Evolutionary conservation across 2,329 filamentous ascomycete species (phyloP).

Genomic region (Niveomyces coronatus): DNA sequence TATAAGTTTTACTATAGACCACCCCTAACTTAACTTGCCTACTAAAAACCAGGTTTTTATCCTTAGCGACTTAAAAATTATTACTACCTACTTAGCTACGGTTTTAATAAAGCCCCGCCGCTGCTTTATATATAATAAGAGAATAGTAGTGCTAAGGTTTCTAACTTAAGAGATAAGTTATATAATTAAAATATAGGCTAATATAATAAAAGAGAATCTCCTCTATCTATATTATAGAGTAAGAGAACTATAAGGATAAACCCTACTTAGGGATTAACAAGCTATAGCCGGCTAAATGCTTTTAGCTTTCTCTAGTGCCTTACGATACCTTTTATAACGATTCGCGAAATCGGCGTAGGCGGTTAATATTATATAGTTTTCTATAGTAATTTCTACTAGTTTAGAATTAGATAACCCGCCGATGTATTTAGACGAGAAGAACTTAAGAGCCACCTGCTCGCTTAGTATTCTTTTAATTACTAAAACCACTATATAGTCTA

Average conservation of each 20-base stretch:
- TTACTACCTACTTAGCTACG: too few species aligned
- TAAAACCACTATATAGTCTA: neutral
- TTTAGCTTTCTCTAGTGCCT: slow-evolving; percentile 1
- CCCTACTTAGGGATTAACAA: neutral
- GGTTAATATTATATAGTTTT: neutral
- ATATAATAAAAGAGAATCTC: too few species aligned
- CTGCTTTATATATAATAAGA: too few species aligned
- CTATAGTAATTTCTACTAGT: slow-evolving; percentile 2
- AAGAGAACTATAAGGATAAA: neutral
- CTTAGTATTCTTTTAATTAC: slow-evolving; percentile 2
- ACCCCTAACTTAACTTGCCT: too few species aligned
- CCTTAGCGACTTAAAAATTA: too few species aligned
- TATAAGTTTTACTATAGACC: too few species aligned
- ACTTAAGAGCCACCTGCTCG: neutral
- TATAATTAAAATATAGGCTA: too few species aligned
- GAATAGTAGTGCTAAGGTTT: too few species aligned
- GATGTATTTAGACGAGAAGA: slow-evolving; percentile 2
- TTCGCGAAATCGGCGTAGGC: neutral
- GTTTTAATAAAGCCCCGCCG: too few species aligned
- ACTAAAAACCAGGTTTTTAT: too few species aligned
- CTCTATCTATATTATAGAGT: neutral
- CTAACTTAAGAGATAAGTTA: too few species aligned
- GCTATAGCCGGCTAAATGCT: neutral
- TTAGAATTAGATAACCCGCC: neutral
- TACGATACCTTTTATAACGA: slow-evolving; percentile 1